Base-by-base conservation (phyloP, 495 filamentous ascomycete species). In the Haplographium delicatum region DNA sequence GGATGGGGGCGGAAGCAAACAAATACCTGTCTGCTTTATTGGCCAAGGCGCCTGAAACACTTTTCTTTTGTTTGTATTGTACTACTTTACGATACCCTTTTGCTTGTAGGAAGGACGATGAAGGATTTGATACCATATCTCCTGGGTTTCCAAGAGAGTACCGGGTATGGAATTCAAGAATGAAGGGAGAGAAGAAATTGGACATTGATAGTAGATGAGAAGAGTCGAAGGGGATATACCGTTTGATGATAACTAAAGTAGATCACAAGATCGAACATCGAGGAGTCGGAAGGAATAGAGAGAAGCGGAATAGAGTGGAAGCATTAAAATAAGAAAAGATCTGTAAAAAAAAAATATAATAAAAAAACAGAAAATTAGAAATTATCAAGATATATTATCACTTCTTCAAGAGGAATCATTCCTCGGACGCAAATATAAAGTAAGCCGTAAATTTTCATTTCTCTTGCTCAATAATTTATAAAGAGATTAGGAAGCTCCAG, bases 21-120 rank as follows among this genome's bases (percentile, higher is more conserved):
- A 22, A 45, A 22, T 47, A 47, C 38, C 44, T 47, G 20, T 35
- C 30, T 44, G 15, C 6, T 22, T 24, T 38, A 38, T 18, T 8
- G 15, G 16, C 9, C 28, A 26, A 38, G 28, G 22, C 26, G 22
- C 18, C 2, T 47, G 35, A 37, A 44, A 39, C 33, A 45, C 51
- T 50, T 55, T 44, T 44, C 31, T 56, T 50, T 52, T 51, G 16
- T 58, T 54, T 59, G 50, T 40, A 62, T 64, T 62, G 56, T 61
- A 53, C 19, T 28, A 53, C 42, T 52, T 27, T 44, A 47, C 26
- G 50, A 53, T 53, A 53, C 50, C 50, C 50, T 44, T 20, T 47
- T 39, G 39, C 39, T 10, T 24, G 39, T 11, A 43, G 13, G 39
- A 40, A 27, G 15, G 39, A 43, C 16, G 26, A 52, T 52, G 35